Percentiles rank a stretch among this genome's conserved stretches.
Conservation (phyloP, 495 filamentous ascomycete species). For the Xylaria grammica region DNA sequence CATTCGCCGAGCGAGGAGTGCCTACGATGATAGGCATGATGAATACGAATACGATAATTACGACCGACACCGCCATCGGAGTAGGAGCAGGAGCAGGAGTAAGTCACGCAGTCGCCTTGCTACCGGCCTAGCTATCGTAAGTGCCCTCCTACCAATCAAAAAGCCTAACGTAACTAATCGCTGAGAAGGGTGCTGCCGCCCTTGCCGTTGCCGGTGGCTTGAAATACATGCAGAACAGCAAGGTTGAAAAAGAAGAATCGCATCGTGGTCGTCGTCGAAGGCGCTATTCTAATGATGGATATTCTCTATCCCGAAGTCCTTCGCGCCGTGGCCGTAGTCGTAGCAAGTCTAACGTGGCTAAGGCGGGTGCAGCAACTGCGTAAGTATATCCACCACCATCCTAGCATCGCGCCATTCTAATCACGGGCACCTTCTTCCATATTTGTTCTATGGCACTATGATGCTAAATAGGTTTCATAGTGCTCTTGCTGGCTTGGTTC, state of each 20-base stretch:
- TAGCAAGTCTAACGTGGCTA: constrained; percentile 72
- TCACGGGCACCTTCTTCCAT: neutral
- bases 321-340: constrained; percentile 45
- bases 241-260: constrained; percentile 66
- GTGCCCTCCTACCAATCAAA: neutral
- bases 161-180: neutral
- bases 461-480: constrained; percentile 21
- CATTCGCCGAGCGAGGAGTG: constrained; percentile 71
- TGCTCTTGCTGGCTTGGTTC: constrained; percentile 74
- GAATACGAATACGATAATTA: constrained; percentile 49
- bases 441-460: neutral
- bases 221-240: constrained; percentile 73
- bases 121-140: constrained; percentile 74
- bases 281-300: constrained; percentile 50
- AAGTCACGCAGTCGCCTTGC: constrained; percentile 56
- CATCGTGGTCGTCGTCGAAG: constrained; percentile 73
- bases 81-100: constrained; percentile 16
- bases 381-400: constrained; percentile 25
- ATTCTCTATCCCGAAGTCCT: constrained; percentile 41
- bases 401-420: neutral
- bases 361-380: constrained; percentile 78
- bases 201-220: constrained; percentile 75
- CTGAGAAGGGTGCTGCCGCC: constrained; percentile 63
- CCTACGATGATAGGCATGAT: constrained; percentile 68
- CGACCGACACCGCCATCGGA: constrained; percentile 29